These are phyloP conservation scores for Beta corolliflora DNA, from an alignment of 179 eudicot species.

Conservation along the genomic window DNA sequence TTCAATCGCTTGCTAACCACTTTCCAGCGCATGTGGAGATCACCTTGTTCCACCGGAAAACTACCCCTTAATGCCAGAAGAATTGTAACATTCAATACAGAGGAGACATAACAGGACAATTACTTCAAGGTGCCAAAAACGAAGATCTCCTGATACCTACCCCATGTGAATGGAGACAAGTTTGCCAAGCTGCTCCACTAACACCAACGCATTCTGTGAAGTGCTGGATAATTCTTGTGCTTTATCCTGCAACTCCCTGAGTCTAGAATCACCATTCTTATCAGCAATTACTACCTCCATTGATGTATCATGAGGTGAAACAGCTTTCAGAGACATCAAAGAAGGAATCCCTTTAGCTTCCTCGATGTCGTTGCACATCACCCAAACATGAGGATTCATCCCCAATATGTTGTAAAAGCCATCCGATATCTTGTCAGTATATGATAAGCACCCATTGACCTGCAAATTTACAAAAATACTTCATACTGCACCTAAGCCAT, in stretches of 20 bases:
- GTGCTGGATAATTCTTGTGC: slow-evolving; percentile 73
- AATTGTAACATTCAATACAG: slow-evolving; percentile 21
- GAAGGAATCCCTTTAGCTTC: slow-evolving; percentile 76
- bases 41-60: slow-evolving; percentile 86
- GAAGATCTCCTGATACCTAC: slow-evolving; percentile 35
- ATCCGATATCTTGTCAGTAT: slow-evolving; percentile 82
- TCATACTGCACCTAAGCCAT: slow-evolving; percentile 5
- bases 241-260: slow-evolving; percentile 72
- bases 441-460: slow-evolving; percentile 89
- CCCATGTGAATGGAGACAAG: slow-evolving; percentile 87
- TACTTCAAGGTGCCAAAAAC: not conserved
- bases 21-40: slow-evolving; percentile 69
- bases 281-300: slow-evolving; percentile 88
- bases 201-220: slow-evolving; percentile 49
- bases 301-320: slow-evolving; percentile 67
- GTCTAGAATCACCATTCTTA: slow-evolving; percentile 61
- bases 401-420: slow-evolving; percentile 92
- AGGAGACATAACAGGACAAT: not conserved
- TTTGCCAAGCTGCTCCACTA: slow-evolving; percentile 83
- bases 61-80: slow-evolving; percentile 63
- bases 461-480: slow-evolving; percentile 33
- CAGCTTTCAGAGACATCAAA: slow-evolving; percentile 57
- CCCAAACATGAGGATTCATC: slow-evolving; percentile 91
- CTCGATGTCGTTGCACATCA: slow-evolving; percentile 73
- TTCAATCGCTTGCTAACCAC: slow-evolving; percentile 61